These are phyloP conservation scores for Ilex asprella DNA, from an alignment of 257 asterid species.

Conservation along the genomic window DNA sequence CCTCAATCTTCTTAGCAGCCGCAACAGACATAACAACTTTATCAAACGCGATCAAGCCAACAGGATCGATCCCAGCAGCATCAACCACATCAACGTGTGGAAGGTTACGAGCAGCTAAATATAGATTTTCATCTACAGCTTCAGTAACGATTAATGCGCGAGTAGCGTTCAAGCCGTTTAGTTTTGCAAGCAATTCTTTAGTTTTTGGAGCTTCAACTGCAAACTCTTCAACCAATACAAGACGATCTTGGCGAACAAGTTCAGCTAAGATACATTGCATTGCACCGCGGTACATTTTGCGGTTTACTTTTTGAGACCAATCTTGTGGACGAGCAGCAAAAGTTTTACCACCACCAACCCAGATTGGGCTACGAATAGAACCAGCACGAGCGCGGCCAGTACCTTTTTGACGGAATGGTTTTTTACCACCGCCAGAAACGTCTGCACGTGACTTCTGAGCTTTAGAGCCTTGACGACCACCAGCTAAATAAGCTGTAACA, in stretches of 20 bases:
- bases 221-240: background rate
- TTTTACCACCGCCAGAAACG: background rate
- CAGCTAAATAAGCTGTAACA: background rate
- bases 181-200: background rate
- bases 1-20: background rate
- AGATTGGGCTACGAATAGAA: background rate
- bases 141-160: background rate
- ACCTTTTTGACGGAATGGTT: background rate
- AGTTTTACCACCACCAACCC: background rate
- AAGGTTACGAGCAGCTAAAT: background rate
- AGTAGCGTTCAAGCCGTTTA: background rate
- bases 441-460: background rate
- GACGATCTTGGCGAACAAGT: no score
- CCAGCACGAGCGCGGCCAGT: conserved; percentile 1
- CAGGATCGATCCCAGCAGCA: background rate
- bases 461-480: background rate
- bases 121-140: background rate
- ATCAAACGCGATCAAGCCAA: background rate
- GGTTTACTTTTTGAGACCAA: no score
- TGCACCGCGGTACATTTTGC: no score
- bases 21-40: background rate
- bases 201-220: background rate
- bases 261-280: no score
- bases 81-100: background rate
- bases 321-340: no score